Evolutionary conservation across 2,329 filamentous ascomycete species (phyloP).

Genomic region (Fusarium gaditjirri): DNA sequence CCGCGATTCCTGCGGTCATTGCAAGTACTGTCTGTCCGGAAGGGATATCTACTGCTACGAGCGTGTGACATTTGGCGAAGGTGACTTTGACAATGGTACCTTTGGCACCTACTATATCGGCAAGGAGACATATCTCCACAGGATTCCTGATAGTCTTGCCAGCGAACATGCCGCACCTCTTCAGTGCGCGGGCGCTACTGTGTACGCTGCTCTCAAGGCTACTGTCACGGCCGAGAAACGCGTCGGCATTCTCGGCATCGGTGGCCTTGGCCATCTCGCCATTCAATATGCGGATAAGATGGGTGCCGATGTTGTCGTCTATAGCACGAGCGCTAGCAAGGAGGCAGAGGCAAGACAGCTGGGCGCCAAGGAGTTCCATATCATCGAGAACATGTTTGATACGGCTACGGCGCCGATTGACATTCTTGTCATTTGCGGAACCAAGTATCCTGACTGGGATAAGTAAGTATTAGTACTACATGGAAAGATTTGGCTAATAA

Average conservation of each 20-base stretch:
- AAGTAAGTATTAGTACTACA: constrained; percentile 25
- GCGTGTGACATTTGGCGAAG: constrained; percentile 1
- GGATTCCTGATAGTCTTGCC: background rate
- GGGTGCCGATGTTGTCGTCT: background rate
- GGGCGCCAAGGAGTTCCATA: constrained; percentile 3
- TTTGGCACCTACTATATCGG: constrained; percentile 9
- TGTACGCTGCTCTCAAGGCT: constrained; percentile 10
- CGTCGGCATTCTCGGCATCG: constrained; percentile 5
- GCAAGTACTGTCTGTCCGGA: constrained; percentile 2
- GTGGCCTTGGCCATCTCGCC: constrained; percentile 2
- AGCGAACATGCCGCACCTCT: constrained; percentile 17
- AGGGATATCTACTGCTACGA: constrained; percentile 6
- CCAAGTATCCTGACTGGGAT: constrained; percentile 11
- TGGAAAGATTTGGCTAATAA: fast-evolving
- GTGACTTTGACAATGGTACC: background rate
- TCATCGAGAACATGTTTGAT: background rate
- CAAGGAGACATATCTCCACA: constrained; percentile 10
- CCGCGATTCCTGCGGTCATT: constrained; percentile 1
- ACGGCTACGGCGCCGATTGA: constrained; percentile 2
- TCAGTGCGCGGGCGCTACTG: constrained; percentile 6
- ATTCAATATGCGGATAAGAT: constrained; percentile 15
- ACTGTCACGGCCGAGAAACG: background rate
- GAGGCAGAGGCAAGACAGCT: background rate
- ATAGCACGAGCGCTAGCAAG: constrained; percentile 14
- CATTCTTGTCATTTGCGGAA: constrained; percentile 10